Percentiles rank a stretch among this genome's conserved stretches.
Conservation (phyloP, 768 basidiomycete genomes). For the Pulveroboletus sp. region DNA sequence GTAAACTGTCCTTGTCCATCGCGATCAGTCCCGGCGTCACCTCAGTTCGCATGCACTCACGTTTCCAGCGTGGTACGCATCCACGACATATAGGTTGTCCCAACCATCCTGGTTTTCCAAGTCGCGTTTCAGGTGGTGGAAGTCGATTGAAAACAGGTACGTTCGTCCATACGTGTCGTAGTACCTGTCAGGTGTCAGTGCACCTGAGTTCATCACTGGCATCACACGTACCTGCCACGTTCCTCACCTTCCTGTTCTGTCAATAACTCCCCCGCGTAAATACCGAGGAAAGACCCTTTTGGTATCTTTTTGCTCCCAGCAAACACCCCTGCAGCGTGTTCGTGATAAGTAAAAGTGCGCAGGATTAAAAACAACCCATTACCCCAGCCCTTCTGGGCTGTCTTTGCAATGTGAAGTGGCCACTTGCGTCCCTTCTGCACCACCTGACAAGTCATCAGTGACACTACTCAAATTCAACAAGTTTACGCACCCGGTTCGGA, state of each 20-base stretch:
- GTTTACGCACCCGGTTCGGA: conserved; percentile 57
- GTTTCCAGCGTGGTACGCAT: conserved; percentile 86
- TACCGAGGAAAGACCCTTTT: conserved; percentile 67
- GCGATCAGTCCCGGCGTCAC: conserved; percentile 1
- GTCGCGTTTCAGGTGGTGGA: conserved; percentile 51
- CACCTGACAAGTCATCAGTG: conserved; percentile 44
- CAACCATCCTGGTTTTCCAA: conserved; percentile 23
- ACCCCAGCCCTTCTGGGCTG: conserved; percentile 84
- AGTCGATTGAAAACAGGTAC: conserved; percentile 82
- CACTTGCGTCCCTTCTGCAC: conserved; percentile 74
- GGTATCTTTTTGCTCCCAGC: conserved; percentile 60
- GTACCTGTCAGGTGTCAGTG: conserved; percentile 38
- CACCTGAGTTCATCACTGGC: background rate
- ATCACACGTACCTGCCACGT: conserved; percentile 57
- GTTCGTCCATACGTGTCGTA: conserved; percentile 73
- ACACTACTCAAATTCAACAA: background rate
- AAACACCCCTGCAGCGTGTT: conserved; percentile 55
- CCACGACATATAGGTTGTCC: conserved; percentile 53
- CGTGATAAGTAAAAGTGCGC: background rate
- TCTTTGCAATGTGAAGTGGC: conserved; percentile 62
- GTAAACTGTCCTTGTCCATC: conserved; percentile 62
- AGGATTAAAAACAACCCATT: conserved; percentile 3
- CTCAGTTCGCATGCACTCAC: conserved; percentile 39
- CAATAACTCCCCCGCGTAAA: conserved; percentile 82
- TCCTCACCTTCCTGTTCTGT: conserved; percentile 60